Conservation (phyloP, 176 grass and related monocot species). For the Carex scoparia region DNA sequence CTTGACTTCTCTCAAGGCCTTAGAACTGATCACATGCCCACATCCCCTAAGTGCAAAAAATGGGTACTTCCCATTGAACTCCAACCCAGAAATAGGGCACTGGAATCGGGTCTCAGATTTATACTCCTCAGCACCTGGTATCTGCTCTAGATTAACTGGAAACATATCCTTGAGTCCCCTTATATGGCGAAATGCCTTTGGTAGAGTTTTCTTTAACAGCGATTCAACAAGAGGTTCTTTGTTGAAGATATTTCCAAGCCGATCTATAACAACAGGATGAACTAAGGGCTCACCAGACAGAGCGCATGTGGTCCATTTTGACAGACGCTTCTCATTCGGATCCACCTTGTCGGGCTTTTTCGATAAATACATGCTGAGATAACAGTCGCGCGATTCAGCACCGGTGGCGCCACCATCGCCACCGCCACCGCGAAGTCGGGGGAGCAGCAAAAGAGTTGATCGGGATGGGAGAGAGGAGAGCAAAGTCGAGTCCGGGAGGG, state of each 20-base stretch:
- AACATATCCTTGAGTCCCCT: constrained; percentile 85
- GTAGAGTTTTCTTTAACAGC: constrained; percentile 73
- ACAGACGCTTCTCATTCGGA: constrained; percentile 83
- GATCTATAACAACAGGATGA: constrained; percentile 52
- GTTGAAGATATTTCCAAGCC: constrained; percentile 86
- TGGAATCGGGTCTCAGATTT: constrained; percentile 56
- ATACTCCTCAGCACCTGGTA: constrained; percentile 16
- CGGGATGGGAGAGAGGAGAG: constrained; percentile 29
- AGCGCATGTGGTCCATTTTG: constrained; percentile 85
- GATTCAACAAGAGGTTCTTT: constrained; percentile 97
- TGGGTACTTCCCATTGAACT: constrained; percentile 85
- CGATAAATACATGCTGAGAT: constrained; percentile 94
- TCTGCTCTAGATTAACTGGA: constrained; percentile 57
- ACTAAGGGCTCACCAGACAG: constrained; percentile 75
- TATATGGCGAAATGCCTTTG: constrained; percentile 67
- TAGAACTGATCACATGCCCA: constrained; percentile 73
- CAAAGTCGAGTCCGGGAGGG: constrained; percentile 17
- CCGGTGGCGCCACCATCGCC: constrained; percentile 93
- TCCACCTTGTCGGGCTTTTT: constrained; percentile 99
- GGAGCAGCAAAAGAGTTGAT: constrained; percentile 35
- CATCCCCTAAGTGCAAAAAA: constrained; percentile 61
- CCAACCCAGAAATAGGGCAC: constrained; percentile 69
- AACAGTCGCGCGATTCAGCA: constrained; percentile 97
- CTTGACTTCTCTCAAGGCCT: constrained; percentile 91
- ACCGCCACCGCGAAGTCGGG: constrained; percentile 68